Conservation (phyloP, 208 protist species). For the Crithidia thermophila region DNA sequence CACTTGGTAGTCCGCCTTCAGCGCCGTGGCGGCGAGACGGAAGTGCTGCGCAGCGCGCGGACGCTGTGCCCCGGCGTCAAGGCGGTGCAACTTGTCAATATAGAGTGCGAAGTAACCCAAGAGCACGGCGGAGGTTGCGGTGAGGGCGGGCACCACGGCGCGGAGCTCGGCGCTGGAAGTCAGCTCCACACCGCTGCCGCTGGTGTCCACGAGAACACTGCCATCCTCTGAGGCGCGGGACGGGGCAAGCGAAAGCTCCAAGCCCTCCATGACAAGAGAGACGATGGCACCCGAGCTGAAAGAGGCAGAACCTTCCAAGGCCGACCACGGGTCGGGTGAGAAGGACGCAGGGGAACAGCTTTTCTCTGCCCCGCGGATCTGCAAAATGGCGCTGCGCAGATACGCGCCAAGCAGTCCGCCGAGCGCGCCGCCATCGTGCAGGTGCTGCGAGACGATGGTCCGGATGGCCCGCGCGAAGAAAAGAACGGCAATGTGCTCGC, state of each 20-base stretch:
- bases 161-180: slow-evolving; percentile 11
- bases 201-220: slow-evolving; percentile 13
- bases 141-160: slow-evolving; percentile 21
- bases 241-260: slow-evolving; percentile 16
- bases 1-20: slow-evolving; percentile 12
- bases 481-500: slow-evolving; percentile 23
- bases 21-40: not conserved
- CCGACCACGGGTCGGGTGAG: slow-evolving; percentile 6
- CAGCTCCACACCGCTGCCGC: slow-evolving; percentile 1
- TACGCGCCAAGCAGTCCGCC: slow-evolving; percentile 34
- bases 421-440: slow-evolving; percentile 32
- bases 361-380: slow-evolving; percentile 19
- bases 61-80: slow-evolving; percentile 9
- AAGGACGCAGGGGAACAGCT: not conserved
- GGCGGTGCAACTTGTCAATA: slow-evolving; percentile 15
- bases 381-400: slow-evolving; percentile 31
- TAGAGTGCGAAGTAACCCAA: slow-evolving; percentile 32
- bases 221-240: not conserved
- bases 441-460: slow-evolving; percentile 16
- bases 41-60: slow-evolving; percentile 10
- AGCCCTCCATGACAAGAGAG: slow-evolving; percentile 23
- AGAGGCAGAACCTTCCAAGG: not conserved
- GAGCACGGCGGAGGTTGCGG: slow-evolving; percentile 26
- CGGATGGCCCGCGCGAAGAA: slow-evolving; percentile 35
- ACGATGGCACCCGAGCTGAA: slow-evolving; percentile 12